phyloP scores from a whole-genome alignment of 2,329 filamentous ascomycete genomes.

The Ceratocystis albifundus region DNA sequence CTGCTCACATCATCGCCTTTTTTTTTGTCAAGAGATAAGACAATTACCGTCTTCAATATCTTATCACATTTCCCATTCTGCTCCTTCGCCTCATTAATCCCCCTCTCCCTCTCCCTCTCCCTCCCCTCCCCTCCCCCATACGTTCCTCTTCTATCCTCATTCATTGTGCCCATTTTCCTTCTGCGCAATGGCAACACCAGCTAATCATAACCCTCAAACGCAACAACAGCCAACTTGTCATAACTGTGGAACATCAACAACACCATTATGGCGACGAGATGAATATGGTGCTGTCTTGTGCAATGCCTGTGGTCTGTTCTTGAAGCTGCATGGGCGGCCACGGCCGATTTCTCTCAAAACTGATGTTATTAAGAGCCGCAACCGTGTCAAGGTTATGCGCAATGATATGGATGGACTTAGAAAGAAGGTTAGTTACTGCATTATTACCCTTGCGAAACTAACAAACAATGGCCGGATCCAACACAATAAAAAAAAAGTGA shows the following conservation, averaged over 20 bases:
- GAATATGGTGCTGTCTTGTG: slow-evolving; percentile 91
- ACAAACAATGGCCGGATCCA: slow-evolving; percentile 7
- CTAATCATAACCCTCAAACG: slow-evolving; percentile 46
- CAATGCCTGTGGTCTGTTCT: slow-evolving; percentile 94
- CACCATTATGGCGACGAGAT: slow-evolving; percentile 93
- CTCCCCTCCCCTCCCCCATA: too few relatives aligned
- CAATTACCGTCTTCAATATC: slow-evolving; percentile 6
- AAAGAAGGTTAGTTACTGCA: slow-evolving; percentile 53
- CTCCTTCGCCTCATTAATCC: background rate
- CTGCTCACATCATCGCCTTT: background rate
- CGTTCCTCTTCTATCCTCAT: background rate
- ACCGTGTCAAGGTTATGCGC: slow-evolving; percentile 81
- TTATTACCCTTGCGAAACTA: slow-evolving; percentile 7
- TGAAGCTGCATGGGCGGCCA: slow-evolving; percentile 89
- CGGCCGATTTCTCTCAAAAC: slow-evolving; percentile 95
- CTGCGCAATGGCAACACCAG: slow-evolving; percentile 34
- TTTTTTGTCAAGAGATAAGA: background rate
- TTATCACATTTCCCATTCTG: background rate
- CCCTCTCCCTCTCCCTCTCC: too few relatives aligned
- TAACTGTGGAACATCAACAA: slow-evolving; percentile 92
- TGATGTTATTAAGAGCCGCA: slow-evolving; percentile 98
- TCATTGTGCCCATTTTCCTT: slow-evolving; percentile 24
- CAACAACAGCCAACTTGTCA: slow-evolving; percentile 80
- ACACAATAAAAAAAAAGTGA: background rate
- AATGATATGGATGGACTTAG: slow-evolving; percentile 47